These are phyloP conservation scores for Metarhizium guizhouense DNA, from an alignment of 2,329 filamentous ascomycete species.

Conservation along the genomic window DNA sequence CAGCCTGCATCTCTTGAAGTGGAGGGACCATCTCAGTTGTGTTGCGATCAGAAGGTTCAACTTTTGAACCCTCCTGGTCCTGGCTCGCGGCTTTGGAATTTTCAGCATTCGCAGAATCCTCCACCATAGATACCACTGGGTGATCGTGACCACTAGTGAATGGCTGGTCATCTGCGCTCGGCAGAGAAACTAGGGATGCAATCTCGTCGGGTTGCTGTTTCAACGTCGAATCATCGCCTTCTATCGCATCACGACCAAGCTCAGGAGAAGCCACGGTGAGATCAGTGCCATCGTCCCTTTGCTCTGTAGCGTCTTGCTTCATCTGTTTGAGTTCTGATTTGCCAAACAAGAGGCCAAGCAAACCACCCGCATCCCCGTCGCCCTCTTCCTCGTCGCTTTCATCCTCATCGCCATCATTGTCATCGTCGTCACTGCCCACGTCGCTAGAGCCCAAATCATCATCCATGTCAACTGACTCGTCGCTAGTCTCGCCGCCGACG, in stretches of 20 bases:
- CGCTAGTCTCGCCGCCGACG: constrained; percentile 40
- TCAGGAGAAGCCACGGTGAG: background rate
- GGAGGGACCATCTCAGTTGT: background rate
- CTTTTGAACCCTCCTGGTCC: background rate
- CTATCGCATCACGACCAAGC: background rate
- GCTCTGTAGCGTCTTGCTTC: constrained; percentile 27
- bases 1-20: background rate
- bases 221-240: constrained; percentile 12
- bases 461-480: constrained; percentile 62
- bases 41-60: background rate
- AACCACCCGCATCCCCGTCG: constrained; percentile 31
- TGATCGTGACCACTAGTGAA: background rate
- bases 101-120: background rate
- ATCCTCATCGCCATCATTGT: constrained; percentile 27
- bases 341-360: constrained; percentile 50
- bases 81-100: background rate
- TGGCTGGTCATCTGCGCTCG: constrained; percentile 2
- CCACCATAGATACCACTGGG: background rate
- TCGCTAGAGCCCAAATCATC: constrained; percentile 55
- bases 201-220: constrained; percentile 17
- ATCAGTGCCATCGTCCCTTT: constrained; percentile 4
- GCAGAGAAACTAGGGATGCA: background rate
- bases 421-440: constrained; percentile 28
- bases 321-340: constrained; percentile 49
- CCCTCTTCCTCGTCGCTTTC: constrained; percentile 28